phyloP scores from a whole-genome alignment of 2,329 filamentous ascomycete species.

The Aureobasidium mangrovei region DNA sequence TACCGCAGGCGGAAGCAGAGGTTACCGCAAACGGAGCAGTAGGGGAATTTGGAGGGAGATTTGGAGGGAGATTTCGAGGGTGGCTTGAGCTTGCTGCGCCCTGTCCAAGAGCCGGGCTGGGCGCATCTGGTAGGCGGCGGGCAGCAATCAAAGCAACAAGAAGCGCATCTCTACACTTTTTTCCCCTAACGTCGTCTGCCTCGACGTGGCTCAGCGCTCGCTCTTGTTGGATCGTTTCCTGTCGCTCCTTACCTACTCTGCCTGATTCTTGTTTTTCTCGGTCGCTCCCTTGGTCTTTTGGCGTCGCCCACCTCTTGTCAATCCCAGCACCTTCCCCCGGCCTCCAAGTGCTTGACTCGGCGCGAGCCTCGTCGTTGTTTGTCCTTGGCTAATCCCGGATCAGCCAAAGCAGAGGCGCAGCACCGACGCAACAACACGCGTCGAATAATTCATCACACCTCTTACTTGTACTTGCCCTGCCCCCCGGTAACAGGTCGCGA shows the following conservation, averaged over 20 bases:
- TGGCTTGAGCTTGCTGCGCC: not conserved
- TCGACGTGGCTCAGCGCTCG: not conserved
- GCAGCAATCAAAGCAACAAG: not conserved
- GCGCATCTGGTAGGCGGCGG: not conserved
- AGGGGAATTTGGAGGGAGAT: not conserved
- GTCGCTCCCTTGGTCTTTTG: not conserved
- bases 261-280: not conserved
- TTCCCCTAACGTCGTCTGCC: slow-evolving; percentile 2
- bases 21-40: not conserved
- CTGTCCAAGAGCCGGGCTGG: not conserved
- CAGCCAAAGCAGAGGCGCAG: slow-evolving; percentile 7
- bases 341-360: slow-evolving; percentile 1
- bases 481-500: not conserved
- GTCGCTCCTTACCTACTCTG: slow-evolving; percentile 5
- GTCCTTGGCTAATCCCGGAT: slow-evolving; percentile 7
- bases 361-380: not conserved
- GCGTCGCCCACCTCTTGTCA: not conserved
- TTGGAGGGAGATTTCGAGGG: not conserved
- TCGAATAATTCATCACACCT: not conserved
- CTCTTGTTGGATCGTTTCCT: slow-evolving; percentile 1
- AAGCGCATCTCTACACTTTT: slow-evolving; percentile 1
- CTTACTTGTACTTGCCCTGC: not conserved
- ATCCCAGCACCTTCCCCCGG: not conserved
- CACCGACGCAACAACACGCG: not conserved
- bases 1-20: not conserved